phyloP scores from a whole-genome alignment of 305 asterid species.

The Rubia tinctorum region DNA sequence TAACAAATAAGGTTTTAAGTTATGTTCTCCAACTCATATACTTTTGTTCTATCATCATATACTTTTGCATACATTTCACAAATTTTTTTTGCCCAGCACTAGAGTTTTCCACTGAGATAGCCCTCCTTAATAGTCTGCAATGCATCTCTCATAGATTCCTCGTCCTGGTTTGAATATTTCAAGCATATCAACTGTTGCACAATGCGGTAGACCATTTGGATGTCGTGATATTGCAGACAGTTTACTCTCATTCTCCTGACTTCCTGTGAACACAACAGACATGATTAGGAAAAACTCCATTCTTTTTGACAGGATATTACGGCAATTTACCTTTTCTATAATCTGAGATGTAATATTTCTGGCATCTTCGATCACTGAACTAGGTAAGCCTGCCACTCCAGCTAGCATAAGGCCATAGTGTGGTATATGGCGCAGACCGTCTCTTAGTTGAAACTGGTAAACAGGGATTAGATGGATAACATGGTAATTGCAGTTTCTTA shows the following conservation, averaged over 20 bases:
- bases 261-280: constrained; percentile 38
- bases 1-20: not conserved
- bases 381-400: constrained; percentile 90
- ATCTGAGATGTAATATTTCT: constrained; percentile 66
- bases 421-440: constrained; percentile 72
- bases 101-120: constrained; percentile 43
- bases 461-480: constrained; percentile 13
- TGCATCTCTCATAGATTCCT: constrained; percentile 68
- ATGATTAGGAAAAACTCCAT: not conserved
- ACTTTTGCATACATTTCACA: not conserved
- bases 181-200: constrained; percentile 83
- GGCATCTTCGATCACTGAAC: constrained; percentile 69
- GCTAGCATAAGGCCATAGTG: constrained; percentile 97
- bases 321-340: constrained; percentile 49
- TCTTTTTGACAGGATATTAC: not conserved
- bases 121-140: constrained; percentile 66
- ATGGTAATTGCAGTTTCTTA: constrained; percentile 17
- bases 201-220: constrained; percentile 69
- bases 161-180: constrained; percentile 83
- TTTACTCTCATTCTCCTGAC: constrained; percentile 59
- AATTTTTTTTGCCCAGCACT: constrained; percentile 5
- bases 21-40: not conserved
- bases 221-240: constrained; percentile 37
- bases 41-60: not conserved
- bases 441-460: constrained; percentile 80